Base-by-base conservation (phyloP, 495 filamentous ascomycete genomes). In the Penicillium manginii region DNA sequence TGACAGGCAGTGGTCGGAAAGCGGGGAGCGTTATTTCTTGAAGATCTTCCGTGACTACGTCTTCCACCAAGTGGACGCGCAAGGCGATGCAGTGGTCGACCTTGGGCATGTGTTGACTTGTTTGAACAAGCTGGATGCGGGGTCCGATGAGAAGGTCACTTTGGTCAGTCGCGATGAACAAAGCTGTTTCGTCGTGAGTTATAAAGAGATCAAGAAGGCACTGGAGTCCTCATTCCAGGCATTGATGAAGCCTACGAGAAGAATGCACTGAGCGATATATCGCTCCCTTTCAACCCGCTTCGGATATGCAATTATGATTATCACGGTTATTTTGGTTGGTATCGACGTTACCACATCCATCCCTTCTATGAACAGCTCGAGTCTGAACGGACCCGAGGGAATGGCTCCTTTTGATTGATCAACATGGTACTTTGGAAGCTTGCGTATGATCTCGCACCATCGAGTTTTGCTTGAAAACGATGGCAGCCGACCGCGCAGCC, bases 21-120 rank as follows among this genome's bases (percentile, higher is more conserved):
- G 84, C 19, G 92, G 92, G 2, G 90, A 96, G 60, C 84, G 92
- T n/a, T 96, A 96, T 67, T 88, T 86, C 63, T 75, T 98, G 53
- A 96, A 96, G 73, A 81, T 98, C 32, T 97, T 98, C 80, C 86
- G 94, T 43, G 96, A 98, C 72, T 97, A 96, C 58, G 89, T 97
- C 51, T 98, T 97, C 73, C 94, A 98, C 71, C 91, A 93, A 55
- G 91, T 97, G 22, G 91, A 97, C 64, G 81, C 84, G 23, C 82
- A 91, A 57, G 91, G 90, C 12, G 87, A 89, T 19, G 88, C 94
- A 0, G 87, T 90, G 7, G 75, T 94, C 3, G 88, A 96, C 65
- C 79, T 97, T 26, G 93, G 86, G 0, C 93, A 98, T 75, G 87
- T 98, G 42, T 64, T 98, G 18, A 79, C 77, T 29, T 91, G 87